Percentiles rank a stretch among this genome's conserved stretches.
phyloP scores from a whole-genome alignment of 2,329 filamentous ascomycete species.

The Sclerotinia spermophila region DNA sequence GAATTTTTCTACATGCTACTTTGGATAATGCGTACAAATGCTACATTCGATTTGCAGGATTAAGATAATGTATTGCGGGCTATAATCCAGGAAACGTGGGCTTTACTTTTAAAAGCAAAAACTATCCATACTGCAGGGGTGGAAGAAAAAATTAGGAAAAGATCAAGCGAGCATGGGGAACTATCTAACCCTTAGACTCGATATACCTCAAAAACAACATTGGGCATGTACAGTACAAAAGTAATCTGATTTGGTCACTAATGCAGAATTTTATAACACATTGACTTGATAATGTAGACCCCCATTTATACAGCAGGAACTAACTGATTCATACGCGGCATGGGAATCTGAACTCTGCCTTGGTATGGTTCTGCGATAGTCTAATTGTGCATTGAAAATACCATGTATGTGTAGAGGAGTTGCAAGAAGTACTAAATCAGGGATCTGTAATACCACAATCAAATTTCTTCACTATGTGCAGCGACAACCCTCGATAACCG shows the following conservation, averaged over 20 bases:
- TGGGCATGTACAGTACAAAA: background rate
- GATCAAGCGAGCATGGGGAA: rapidly evolving
- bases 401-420: too few relatives aligned
- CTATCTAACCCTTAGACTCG: rapidly evolving
- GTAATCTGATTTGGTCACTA: background rate
- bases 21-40: rapidly evolving
- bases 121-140: background rate
- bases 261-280: background rate
- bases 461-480: background rate
- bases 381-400: too few relatives aligned
- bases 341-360: too few relatives aligned
- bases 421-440: too few relatives aligned
- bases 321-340: too few relatives aligned
- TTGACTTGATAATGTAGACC: background rate
- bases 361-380: too few relatives aligned
- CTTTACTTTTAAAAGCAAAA: background rate
- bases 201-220: background rate
- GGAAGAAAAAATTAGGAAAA: background rate
- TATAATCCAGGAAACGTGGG: background rate
- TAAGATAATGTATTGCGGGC: background rate
- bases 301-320: too few relatives aligned
- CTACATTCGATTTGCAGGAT: background rate
- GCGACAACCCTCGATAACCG: background rate
- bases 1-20: background rate
- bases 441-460: background rate